phyloP scores from a whole-genome alignment of 2,329 filamentous ascomycete genomes.

The Scedosporium dehoogii region DNA sequence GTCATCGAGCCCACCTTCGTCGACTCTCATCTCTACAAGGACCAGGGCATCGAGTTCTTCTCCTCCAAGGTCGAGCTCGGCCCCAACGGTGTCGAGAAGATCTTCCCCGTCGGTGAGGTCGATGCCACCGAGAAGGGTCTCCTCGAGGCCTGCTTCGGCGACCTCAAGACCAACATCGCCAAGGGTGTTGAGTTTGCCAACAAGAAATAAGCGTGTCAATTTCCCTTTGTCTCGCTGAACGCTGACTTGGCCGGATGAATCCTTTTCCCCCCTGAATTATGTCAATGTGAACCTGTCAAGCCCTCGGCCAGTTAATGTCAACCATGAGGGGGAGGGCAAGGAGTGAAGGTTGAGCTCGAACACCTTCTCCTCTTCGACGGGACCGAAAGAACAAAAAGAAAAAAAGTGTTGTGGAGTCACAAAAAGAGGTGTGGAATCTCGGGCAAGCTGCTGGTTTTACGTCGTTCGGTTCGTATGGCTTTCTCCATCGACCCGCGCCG shows the following conservation, averaged over 20 bases:
- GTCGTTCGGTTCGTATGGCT: too few relatives aligned
- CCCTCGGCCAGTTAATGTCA: too few relatives aligned
- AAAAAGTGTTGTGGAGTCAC: not conserved
- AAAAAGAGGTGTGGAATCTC: not conserved
- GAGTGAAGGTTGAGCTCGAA: too few relatives aligned
- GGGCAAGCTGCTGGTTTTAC: not conserved
- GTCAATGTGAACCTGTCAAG: too few relatives aligned
- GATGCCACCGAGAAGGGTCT: conserved; percentile 82
- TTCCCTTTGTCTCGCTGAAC: not conserved
- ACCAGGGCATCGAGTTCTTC: conserved; percentile 97
- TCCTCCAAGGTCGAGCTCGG: conserved; percentile 91
- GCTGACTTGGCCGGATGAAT: not conserved
- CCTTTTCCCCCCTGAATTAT: too few relatives aligned
- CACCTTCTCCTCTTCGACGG: not conserved
- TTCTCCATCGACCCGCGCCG: not conserved
- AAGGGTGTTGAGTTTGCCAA: conserved; percentile 65
- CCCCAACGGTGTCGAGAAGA: conserved; percentile 91
- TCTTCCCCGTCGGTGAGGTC: conserved; percentile 76
- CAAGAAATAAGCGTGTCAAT: not conserved
- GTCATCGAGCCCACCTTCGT: conserved; percentile 95
- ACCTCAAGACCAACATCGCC: conserved; percentile 89
- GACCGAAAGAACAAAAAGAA: not conserved
- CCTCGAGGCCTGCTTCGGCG: conserved; percentile 71
- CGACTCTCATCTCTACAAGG: conserved; percentile 95
- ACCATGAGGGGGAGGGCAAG: too few relatives aligned